Evolutionary conservation across 305 asterid species (phyloP).

Genomic region (Solanum chacoense): DNA sequence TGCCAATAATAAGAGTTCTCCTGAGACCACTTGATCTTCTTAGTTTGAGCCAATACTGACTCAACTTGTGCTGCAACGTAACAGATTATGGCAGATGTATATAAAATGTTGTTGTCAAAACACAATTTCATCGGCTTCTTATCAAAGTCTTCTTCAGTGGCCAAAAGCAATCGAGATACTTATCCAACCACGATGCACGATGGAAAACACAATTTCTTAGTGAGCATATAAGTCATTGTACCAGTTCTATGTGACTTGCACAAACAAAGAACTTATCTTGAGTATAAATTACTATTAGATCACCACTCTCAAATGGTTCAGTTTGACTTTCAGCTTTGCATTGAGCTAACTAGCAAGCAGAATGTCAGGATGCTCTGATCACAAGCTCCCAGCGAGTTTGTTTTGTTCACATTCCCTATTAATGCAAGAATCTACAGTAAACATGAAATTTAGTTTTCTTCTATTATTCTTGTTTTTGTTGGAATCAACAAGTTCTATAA

Average conservation of each 20-base stretch:
- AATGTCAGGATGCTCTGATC: background rate
- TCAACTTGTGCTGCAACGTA: background rate
- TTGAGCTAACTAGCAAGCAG: background rate
- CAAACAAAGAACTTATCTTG: background rate
- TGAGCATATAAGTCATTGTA: background rate
- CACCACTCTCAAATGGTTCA: background rate
- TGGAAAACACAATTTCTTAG: background rate
- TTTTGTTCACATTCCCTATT: background rate
- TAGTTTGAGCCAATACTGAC: background rate
- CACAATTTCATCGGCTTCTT: background rate
- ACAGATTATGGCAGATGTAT: background rate
- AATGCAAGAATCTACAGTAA: background rate
- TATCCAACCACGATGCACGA: background rate
- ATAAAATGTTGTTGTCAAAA: background rate
- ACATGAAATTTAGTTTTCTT: background rate
- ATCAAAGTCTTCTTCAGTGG: background rate
- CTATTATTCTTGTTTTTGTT: background rate
- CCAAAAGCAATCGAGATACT: background rate
- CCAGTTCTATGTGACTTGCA: background rate
- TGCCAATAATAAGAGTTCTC: background rate
- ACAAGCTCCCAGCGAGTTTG: background rate
- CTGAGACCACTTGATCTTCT: background rate
- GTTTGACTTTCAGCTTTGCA: background rate
- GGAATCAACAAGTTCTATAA: background rate
- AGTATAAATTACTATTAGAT: background rate